A percentile compares a stretch with the other conserved stretches of the same genome.
Evolutionary conservation across 2,329 filamentous ascomycete genomes (phyloP).

Genomic region (Byssochlamys sp.): DNA sequence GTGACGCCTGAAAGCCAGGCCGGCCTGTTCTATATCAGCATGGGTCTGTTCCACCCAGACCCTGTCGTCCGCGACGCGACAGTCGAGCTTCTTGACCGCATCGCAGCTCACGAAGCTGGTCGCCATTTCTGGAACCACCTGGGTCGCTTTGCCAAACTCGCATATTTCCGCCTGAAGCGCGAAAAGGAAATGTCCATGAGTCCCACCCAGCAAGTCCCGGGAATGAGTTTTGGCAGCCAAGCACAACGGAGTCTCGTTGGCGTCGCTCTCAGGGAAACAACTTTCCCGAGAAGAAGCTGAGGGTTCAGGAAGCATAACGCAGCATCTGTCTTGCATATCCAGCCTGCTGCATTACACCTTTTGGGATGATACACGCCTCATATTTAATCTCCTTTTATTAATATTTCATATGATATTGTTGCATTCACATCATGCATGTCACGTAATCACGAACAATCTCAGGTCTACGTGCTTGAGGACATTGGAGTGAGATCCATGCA

Average conservation of each 20-base stretch:
- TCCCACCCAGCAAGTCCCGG: constrained; percentile 12
- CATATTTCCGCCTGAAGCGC: constrained; percentile 67
- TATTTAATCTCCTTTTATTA: background rate
- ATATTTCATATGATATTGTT: background rate
- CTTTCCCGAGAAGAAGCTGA: constrained; percentile 15
- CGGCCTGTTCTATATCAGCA: constrained; percentile 79
- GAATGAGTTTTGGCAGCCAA: constrained; percentile 10
- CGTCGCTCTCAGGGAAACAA: constrained; percentile 23
- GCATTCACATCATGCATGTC: background rate
- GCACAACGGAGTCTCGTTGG: constrained; percentile 27
- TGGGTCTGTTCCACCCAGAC: constrained; percentile 86
- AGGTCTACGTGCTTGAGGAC: background rate
- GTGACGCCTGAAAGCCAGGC: constrained; percentile 78
- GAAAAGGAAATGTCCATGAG: constrained; percentile 39
- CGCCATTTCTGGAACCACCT: constrained; percentile 84
- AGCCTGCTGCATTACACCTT: background rate
- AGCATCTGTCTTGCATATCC: background rate
- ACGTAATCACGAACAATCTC: background rate
- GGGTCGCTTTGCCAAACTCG: constrained; percentile 79
- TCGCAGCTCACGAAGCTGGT: constrained; percentile 79
- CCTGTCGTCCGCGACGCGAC: constrained; percentile 67
- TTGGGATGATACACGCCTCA: background rate
- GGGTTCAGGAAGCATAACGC: background rate
- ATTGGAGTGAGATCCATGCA: background rate
- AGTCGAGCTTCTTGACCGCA: constrained; percentile 68